Conservation (phyloP, 2,329 filamentous ascomycete genomes). For the Fusarium mangiferae region DNA sequence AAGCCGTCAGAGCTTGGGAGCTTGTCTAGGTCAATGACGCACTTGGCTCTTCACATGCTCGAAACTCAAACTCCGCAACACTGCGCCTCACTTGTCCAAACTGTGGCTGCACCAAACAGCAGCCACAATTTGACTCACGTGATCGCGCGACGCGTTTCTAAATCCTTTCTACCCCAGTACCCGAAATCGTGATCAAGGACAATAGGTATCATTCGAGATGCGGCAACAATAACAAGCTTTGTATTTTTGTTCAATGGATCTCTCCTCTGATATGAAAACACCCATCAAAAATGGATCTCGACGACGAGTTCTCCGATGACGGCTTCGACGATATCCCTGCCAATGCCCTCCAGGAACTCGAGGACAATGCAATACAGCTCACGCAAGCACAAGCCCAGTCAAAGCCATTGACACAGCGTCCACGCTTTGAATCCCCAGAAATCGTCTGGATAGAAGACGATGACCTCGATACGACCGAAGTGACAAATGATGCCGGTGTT, state of each 20-base stretch:
- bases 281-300: constrained; percentile 53
- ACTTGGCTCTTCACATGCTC: constrained; percentile 41
- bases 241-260: constrained; percentile 39
- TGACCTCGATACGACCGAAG: constrained; percentile 67
- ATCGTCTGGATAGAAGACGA: constrained; percentile 64
- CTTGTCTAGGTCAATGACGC: constrained; percentile 38
- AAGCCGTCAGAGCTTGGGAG: neutral
- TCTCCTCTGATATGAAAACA: neutral
- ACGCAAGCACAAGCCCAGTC: constrained; percentile 57
- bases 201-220: neutral
- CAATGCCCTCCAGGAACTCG: constrained; percentile 68
- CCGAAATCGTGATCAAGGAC: constrained; percentile 11
- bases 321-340: constrained; percentile 70
- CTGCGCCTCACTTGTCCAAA: constrained; percentile 4
- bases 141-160: constrained; percentile 45
- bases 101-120: neutral
- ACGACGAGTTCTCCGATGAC: constrained; percentile 73
- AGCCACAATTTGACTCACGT: constrained; percentile 36
- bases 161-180: constrained; percentile 1
- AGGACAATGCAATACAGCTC: constrained; percentile 70
- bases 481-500: constrained; percentile 60
- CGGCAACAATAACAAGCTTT: constrained; percentile 1
- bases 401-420: constrained; percentile 37
- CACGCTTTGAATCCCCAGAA: constrained; percentile 46
- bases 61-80: constrained; percentile 15